Evolutionary conservation across 2,329 filamentous ascomycete genomes (phyloP).

Genomic region (Ascochyta lentis): DNA sequence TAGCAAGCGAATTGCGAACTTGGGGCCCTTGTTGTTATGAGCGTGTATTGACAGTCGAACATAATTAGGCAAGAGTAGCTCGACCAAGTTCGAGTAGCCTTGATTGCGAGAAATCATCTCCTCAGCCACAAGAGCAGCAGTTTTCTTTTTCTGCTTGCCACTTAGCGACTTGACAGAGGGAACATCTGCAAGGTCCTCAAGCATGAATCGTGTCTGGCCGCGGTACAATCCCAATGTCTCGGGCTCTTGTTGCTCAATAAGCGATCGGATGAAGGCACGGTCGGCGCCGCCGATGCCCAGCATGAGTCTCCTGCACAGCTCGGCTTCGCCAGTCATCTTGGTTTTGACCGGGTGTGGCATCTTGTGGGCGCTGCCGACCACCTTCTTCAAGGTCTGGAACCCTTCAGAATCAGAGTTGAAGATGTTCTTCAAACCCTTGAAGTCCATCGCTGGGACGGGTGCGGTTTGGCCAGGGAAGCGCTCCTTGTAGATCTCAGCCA

Average conservation of each 20-base stretch:
- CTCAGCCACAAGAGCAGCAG: slow-evolving; percentile 41
- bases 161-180: slow-evolving; percentile 33
- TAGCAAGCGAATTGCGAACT: slow-evolving; percentile 53
- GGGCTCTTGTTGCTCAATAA: slow-evolving; percentile 39
- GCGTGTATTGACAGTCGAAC: slow-evolving; percentile 59
- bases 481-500: slow-evolving; percentile 49
- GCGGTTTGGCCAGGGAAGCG: slow-evolving; percentile 27
- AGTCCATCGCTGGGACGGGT: slow-evolving; percentile 33
- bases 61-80: slow-evolving; percentile 54
- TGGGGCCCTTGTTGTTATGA: slow-evolving; percentile 52
- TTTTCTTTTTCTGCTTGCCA: slow-evolving; percentile 46
- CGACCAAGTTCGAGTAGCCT: slow-evolving; percentile 58
- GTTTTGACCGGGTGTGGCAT: slow-evolving; percentile 42
- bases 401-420: slow-evolving; percentile 35
- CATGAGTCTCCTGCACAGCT: slow-evolving; percentile 42
- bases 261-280: slow-evolving; percentile 32
- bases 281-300: slow-evolving; percentile 35
- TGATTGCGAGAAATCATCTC: slow-evolving; percentile 55
- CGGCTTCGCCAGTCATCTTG: slow-evolving; percentile 34
- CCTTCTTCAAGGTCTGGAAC: slow-evolving; percentile 30
- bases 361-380: slow-evolving; percentile 27
- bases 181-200: slow-evolving; percentile 43
- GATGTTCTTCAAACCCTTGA: slow-evolving; percentile 40
- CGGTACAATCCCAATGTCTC: slow-evolving; percentile 43
- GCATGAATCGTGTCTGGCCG: slow-evolving; percentile 49